A percentile compares a stretch with the other conserved stretches of the same genome.
phyloP scores from a whole-genome alignment of 768 basidiomycete species.

The Termitomyces heimii region DNA sequence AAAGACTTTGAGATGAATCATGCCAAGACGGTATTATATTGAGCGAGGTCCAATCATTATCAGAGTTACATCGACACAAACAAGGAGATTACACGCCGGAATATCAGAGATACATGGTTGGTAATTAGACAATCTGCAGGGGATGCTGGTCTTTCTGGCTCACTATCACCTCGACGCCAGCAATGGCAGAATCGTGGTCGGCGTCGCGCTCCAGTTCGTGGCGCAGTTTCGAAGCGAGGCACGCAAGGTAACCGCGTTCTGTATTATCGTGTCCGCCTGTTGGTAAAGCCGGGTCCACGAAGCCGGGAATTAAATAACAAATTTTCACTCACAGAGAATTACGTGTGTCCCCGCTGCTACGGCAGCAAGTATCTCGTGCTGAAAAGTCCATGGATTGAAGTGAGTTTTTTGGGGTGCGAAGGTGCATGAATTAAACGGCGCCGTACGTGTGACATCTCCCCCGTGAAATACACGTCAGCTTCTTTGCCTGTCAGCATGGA shows the following conservation, averaged over 20 bases:
- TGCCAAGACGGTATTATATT: too few species aligned
- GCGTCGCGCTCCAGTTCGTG: slow-evolving; percentile 38
- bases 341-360: slow-evolving; percentile 73
- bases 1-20: too few species aligned
- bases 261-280: slow-evolving; percentile 91
- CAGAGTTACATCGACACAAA: neutral
- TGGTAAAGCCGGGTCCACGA: slow-evolving; percentile 10
- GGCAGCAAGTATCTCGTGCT: slow-evolving; percentile 87
- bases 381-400: slow-evolving; percentile 13
- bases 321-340: slow-evolving; percentile 67
- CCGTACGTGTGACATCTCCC: slow-evolving; percentile 86
- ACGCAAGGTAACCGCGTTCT: slow-evolving; percentile 86
- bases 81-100: too few species aligned
- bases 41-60: neutral
- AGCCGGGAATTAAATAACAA: slow-evolving; percentile 17
- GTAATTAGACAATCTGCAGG: slow-evolving; percentile 53
- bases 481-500: slow-evolving; percentile 63
- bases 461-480: slow-evolving; percentile 89
- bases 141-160: slow-evolving; percentile 75
- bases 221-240: slow-evolving; percentile 60
- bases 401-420: slow-evolving; percentile 10
- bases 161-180: slow-evolving; percentile 57
- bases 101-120: too few species aligned
- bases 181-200: slow-evolving; percentile 25
- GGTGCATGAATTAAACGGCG: neutral